A percentile compares a stretch with the other conserved stretches of the same genome.
Evolutionary conservation across 2,329 filamentous ascomycete species (phyloP).

Genomic region (Beauveria brongniartii): DNA sequence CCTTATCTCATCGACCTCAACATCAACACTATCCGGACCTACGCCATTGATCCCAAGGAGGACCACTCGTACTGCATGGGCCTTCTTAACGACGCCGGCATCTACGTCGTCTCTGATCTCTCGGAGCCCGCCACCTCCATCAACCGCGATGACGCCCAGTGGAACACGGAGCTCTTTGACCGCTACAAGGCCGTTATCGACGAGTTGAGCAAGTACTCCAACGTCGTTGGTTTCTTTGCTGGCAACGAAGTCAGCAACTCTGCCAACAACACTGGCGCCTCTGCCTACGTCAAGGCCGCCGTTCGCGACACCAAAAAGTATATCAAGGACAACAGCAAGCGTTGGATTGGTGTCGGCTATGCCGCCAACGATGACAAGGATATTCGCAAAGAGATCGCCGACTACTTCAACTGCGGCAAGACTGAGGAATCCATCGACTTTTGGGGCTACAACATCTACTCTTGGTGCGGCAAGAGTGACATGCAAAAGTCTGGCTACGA

Average conservation of each 20-base stretch:
- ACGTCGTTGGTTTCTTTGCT: constrained; percentile 95
- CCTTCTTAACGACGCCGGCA: constrained; percentile 71
- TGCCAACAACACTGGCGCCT: constrained; percentile 79
- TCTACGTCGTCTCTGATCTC: constrained; percentile 92
- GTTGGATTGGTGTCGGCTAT: constrained; percentile 83
- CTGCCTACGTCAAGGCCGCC: constrained; percentile 93
- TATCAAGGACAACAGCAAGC: constrained; percentile 73
- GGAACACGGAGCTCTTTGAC: constrained; percentile 69
- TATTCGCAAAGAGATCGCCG: constrained; percentile 72
- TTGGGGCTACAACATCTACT: constrained; percentile 99
- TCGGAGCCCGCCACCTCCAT: constrained; percentile 76
- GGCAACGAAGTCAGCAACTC: constrained; percentile 96
- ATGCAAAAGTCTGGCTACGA: constrained; percentile 73
- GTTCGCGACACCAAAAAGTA: constrained; percentile 94
- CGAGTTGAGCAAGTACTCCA: constrained; percentile 71
- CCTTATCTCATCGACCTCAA: constrained; percentile 68
- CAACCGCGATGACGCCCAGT: constrained; percentile 69
- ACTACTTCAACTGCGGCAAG: constrained; percentile 88
- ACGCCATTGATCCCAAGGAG: constrained; percentile 73
- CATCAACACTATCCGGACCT: constrained; percentile 92
- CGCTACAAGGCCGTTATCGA: constrained; percentile 85
- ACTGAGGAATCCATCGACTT: constrained; percentile 71
- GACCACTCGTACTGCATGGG: constrained; percentile 83
- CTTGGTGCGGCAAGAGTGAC: constrained; percentile 86
- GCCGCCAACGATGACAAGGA: constrained; percentile 87